Conservation (phyloP, 306 rosid species). For the Lupinus albus region DNA sequence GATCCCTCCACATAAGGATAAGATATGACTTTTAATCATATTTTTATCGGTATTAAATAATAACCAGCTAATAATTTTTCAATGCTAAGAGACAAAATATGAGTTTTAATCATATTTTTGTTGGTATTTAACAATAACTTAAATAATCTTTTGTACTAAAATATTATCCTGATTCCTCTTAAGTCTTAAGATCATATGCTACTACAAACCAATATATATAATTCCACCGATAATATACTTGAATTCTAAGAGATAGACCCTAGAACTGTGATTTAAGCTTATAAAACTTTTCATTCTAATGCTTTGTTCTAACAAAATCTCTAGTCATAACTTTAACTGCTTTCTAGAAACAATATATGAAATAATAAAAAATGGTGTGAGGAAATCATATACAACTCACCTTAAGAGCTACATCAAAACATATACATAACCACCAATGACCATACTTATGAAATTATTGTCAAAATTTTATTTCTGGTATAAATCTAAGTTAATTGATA, state of each 20-base stretch:
- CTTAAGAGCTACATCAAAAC: constrained; percentile 2
- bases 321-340: constrained; percentile 92
- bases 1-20: neutral
- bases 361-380: constrained; percentile 29
- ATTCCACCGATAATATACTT: constrained; percentile 49
- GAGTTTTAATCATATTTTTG: neutral
- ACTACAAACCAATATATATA: neutral
- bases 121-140: neutral
- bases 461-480: constrained; percentile 11
- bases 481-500: constrained; percentile 13
- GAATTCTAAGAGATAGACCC: constrained; percentile 88
- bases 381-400: neutral
- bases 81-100: too few species aligned
- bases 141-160: neutral
- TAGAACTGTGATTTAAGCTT: constrained; percentile 91
- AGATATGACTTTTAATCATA: too few species aligned
- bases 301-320: constrained; percentile 87
- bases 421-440: neutral
- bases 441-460: neutral
- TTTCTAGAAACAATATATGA: constrained; percentile 56
- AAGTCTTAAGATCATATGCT: constrained; percentile 8
- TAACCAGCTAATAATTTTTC: too few species aligned
- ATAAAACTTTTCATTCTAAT: constrained; percentile 84
- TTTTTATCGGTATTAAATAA: too few species aligned
- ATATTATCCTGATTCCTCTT: neutral